phyloP scores from a whole-genome alignment of 1,284 basidiomycete species.

The Sanguinoderma infundibulare region DNA sequence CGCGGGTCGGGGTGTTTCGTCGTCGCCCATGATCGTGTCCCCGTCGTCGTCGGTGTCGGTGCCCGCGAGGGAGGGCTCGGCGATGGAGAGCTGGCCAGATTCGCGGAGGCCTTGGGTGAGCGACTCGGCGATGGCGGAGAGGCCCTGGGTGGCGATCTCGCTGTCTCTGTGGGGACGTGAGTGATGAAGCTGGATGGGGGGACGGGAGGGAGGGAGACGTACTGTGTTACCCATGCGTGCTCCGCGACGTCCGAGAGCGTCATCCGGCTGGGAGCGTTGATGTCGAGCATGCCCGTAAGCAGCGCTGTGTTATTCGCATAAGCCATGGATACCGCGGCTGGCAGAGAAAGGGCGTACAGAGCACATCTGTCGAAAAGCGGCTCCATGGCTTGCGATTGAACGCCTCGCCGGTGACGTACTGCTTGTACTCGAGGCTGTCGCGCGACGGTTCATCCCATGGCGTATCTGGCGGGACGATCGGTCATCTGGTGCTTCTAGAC shows the following conservation, averaged over 20 bases:
- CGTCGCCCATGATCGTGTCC: slow-evolving; percentile 58
- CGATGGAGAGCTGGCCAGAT: slow-evolving; percentile 73
- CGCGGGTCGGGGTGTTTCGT: slow-evolving; percentile 23
- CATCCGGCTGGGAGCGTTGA: slow-evolving; percentile 75
- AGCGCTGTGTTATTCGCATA: slow-evolving; percentile 52
- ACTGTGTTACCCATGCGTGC: slow-evolving; percentile 86
- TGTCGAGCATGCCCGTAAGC: slow-evolving; percentile 72
- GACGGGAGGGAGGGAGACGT: slow-evolving; percentile 25
- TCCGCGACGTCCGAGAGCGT: slow-evolving; percentile 70
- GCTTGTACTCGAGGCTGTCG: slow-evolving; percentile 78
- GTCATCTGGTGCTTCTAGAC: neutral
- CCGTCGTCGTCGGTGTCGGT: slow-evolving; percentile 44
- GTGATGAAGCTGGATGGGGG: neutral
- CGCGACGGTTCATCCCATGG: slow-evolving; percentile 96
- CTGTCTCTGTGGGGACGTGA: slow-evolving; percentile 54
- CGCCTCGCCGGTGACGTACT: slow-evolving; percentile 79
- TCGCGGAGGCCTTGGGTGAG: slow-evolving; percentile 70
- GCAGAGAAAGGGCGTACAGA: slow-evolving; percentile 50
- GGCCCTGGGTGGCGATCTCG: slow-evolving; percentile 65
- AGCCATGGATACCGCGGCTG: neutral
- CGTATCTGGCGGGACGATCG: slow-evolving; percentile 64
- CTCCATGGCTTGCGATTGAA: slow-evolving; percentile 86
- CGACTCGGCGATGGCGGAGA: slow-evolving; percentile 60
- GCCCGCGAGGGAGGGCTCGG: slow-evolving; percentile 49
- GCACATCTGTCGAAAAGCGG: slow-evolving; percentile 61